Evolutionary conservation across 306 rosid genomes (phyloP), one percentile per base, ranked within the genome.

Genomic region (Vigna hirtella): DNA sequence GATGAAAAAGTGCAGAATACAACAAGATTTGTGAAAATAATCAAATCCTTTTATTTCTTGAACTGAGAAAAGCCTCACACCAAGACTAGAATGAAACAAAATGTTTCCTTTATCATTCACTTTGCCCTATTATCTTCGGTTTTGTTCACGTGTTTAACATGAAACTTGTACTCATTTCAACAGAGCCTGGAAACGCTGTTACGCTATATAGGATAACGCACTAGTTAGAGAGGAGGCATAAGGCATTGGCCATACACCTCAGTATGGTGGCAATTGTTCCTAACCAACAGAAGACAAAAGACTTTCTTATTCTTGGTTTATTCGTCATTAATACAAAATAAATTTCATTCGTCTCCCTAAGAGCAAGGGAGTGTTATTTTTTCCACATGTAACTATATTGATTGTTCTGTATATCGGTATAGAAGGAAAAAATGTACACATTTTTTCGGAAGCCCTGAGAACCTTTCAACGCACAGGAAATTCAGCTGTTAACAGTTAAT

Each of bases 111-210:
- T 24, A 57, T 28, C 14, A 62, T 40, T 7, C 17, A 22, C 6
- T 38, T 70, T 56, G 40, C 47, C n/a, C 51, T 66, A 38, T 51
- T 66, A 47, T 51, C 55, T 28, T 72, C 50, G 32, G 12, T 43
- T 12, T 52, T 28, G 7, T 49, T 81, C 17, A 73, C 16, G 16
- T 53, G 40, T 67, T 80, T 70, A 75, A 65, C 52, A 66, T 70
- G 86, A 82, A 81, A 34, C 66, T 78, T 67, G 73, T 69, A 52
- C 76, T 77, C 30, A 16, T 53, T 79, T 82, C 24, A 40, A 79
- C 99, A 96, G 99, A 84, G 90, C 68, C 83, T 96, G 78, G 94
- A 90, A 87, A 90, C 96, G 97, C 66, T 93, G 87, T 74, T 91
- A 53, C 83, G 83, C 81, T 91, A 86, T 82, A 72, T 88, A 72